A percentile compares a stretch with the other conserved stretches of the same genome.
phyloP scores from a whole-genome alignment of 139 green algal genomes.

The Diplosphaera chodatii region DNA sequence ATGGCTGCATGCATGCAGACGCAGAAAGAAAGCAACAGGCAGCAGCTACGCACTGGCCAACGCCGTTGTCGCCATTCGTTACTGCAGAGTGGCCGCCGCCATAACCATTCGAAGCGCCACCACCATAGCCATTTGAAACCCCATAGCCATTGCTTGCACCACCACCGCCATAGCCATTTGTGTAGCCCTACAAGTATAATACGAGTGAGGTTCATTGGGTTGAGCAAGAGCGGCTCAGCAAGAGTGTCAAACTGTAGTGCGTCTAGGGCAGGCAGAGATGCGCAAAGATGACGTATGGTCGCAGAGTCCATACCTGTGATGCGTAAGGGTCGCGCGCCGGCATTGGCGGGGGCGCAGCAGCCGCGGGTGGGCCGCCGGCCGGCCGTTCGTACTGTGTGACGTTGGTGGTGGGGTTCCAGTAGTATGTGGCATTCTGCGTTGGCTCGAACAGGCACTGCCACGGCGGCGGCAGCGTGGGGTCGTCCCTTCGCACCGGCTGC shows the following conservation, averaged over 20 bases:
- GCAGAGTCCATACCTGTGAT: neutral
- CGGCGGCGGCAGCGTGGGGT: constrained; percentile 35
- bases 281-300: neutral
- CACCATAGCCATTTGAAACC: neutral
- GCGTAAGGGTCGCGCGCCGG: neutral
- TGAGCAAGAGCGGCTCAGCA: neutral
- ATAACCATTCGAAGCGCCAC: neutral
- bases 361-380: constrained; percentile 8
- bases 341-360: neutral
- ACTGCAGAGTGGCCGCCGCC: neutral
- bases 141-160: neutral
- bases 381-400: constrained; percentile 65
- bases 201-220: neutral
- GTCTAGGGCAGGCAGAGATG: too few relatives aligned
- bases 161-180: neutral
- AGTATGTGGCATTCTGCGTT: constrained; percentile 52
- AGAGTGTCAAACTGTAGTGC: too few relatives aligned
- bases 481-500: constrained; percentile 15
- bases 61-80: neutral
- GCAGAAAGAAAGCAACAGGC: too few relatives aligned
- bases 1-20: neutral
- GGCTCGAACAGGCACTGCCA: constrained; percentile 54
- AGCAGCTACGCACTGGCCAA: neutral
- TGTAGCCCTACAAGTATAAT: neutral
- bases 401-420: constrained; percentile 80